Evolutionary conservation across 305 asterid species (phyloP).

Genomic region (Fraxinus xanthoxyloides): DNA sequence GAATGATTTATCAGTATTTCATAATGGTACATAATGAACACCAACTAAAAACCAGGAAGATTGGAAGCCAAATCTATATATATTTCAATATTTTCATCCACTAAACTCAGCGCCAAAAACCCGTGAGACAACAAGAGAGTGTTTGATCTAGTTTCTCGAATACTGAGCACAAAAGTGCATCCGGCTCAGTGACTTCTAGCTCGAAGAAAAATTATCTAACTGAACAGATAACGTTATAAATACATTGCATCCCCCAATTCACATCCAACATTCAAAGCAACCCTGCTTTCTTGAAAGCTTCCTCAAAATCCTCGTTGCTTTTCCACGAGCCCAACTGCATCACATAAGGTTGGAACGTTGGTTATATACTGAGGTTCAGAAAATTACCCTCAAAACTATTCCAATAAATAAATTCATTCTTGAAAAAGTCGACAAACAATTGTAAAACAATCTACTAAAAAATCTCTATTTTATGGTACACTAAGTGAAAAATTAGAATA

Average conservation of each 20-base stretch:
- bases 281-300: conserved; percentile 62
- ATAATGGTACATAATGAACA: neutral
- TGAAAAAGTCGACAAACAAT: neutral
- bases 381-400: neutral
- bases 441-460: neutral
- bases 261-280: conserved; percentile 32
- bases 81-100: neutral
- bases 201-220: neutral
- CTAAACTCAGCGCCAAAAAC: neutral
- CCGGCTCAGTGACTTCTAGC: neutral
- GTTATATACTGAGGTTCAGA: neutral
- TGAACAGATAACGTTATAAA: neutral
- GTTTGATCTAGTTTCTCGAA: neutral
- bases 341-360: neutral
- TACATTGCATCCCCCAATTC: neutral
- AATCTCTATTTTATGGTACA: neutral
- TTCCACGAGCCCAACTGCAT: conserved; percentile 64
- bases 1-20: neutral
- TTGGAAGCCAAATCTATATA: neutral
- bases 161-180: neutral
- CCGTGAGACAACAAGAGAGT: neutral
- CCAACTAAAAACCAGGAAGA: neutral
- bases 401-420: neutral
- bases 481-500: neutral
- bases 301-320: conserved; percentile 45